These are phyloP conservation scores for Phylloporus sp. DNA, from an alignment of 1,284 basidiomycete genomes.

Conservation along the genomic window DNA sequence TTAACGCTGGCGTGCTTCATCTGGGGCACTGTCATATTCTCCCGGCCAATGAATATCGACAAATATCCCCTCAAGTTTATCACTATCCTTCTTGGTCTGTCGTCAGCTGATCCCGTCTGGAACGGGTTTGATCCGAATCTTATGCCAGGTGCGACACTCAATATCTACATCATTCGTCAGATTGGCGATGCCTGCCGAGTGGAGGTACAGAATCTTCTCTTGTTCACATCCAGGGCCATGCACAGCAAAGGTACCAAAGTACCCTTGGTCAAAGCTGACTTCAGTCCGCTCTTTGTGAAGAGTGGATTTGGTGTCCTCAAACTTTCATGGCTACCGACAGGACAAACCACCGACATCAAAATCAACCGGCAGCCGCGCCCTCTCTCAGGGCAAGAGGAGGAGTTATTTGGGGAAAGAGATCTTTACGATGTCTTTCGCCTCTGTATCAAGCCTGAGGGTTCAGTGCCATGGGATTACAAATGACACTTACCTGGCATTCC, in stretches of 20 bases:
- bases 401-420: background rate
- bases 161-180: too few species aligned
- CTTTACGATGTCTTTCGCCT: background rate
- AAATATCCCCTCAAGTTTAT: too few species aligned
- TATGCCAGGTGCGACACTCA: too few species aligned
- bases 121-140: too few species aligned
- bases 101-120: too few species aligned
- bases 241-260: background rate
- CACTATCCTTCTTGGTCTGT: too few species aligned
- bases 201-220: background rate
- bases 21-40: too few species aligned
- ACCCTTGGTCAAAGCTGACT: background rate
- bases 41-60: too few species aligned
- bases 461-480: background rate
- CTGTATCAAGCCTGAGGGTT: background rate
- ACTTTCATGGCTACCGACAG: background rate
- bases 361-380: background rate
- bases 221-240: background rate
- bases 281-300: background rate
- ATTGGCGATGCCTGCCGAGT: background rate
- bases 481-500: background rate
- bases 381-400: background rate
- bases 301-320: background rate
- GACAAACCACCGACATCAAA: background rate
- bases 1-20: too few species aligned